phyloP scores from a whole-genome alignment of 75 land plant genomes.

The Pinus tabuliformis region DNA sequence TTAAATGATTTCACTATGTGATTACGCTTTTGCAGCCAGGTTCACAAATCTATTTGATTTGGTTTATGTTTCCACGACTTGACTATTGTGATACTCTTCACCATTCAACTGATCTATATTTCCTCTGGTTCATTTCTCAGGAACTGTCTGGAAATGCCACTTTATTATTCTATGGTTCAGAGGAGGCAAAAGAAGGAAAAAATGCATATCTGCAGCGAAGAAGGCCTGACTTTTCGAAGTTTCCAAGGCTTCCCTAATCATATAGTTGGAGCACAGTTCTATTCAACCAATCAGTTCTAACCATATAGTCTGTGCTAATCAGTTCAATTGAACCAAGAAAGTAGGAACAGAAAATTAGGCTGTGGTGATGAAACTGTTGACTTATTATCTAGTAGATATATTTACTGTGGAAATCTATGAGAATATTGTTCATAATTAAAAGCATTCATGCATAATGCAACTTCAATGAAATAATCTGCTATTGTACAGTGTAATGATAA shows the following conservation, averaged over 20 bases:
- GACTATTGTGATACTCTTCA: not conserved
- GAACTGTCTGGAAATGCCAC: constrained; percentile 90
- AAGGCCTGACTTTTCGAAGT: constrained; percentile 81
- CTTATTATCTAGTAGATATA: not conserved
- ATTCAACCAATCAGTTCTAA: no score
- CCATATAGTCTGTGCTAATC: not conserved
- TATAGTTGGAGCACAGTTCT: not conserved
- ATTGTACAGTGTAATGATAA: not conserved
- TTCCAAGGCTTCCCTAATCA: constrained; percentile 70
- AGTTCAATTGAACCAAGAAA: not conserved
- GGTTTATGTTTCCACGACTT: not conserved
- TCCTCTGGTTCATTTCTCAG: constrained; percentile 24
- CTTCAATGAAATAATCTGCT: not conserved
- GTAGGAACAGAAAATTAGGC: constrained; percentile 3
- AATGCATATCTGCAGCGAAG: constrained; percentile 74
- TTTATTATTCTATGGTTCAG: constrained; percentile 81
- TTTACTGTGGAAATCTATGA: no score
- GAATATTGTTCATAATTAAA: not conserved
- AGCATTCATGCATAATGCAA: not conserved
- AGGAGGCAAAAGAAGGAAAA: constrained; percentile 86
- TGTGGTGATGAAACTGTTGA: not conserved
- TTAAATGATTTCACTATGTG: not conserved
- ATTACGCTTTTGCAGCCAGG: not conserved
- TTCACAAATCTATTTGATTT: not conserved
- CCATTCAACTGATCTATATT: not conserved